These are phyloP conservation scores for Geranomyces variabilis DNA, from an alignment of 192 early-diverging fungal species.

Conservation along the genomic window DNA sequence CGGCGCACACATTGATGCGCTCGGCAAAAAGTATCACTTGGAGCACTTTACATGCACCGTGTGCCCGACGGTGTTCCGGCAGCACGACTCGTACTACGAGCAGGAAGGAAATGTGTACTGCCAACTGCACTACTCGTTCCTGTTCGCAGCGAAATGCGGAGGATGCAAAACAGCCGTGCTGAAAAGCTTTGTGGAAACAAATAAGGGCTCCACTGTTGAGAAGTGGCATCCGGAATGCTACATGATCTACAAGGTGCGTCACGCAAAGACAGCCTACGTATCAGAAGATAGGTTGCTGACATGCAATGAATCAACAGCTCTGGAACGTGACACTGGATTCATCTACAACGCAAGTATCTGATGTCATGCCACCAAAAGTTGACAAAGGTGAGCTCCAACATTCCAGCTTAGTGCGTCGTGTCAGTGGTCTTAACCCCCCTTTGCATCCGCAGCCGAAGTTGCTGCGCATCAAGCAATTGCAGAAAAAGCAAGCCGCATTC, in stretches of 20 bases:
- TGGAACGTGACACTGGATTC: slow-evolving; percentile 51
- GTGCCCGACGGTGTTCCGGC: slow-evolving; percentile 90
- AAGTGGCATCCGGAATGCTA: slow-evolving; percentile 99
- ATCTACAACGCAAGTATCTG: not conserved
- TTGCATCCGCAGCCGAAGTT: slow-evolving; percentile 45
- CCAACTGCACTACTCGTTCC: slow-evolving; percentile 89
- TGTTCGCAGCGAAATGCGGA: slow-evolving; percentile 91
- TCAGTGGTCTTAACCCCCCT: not conserved
- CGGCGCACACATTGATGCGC: slow-evolving; percentile 89
- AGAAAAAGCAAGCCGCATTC: slow-evolving; percentile 87
- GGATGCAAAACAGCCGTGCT: slow-evolving; percentile 94
- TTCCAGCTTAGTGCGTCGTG: not conserved
- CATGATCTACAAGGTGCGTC: slow-evolving; percentile 97
- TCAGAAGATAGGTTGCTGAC: not conserved
- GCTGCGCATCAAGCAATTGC: slow-evolving; percentile 71
- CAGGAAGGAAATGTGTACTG: slow-evolving; percentile 92
- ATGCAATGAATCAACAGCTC: slow-evolving; percentile 22
- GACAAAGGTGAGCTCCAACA: slow-evolving; percentile 22
- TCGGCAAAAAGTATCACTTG: slow-evolving; percentile 92
- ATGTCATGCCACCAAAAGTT: not conserved
- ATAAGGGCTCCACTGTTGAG: slow-evolving; percentile 65
- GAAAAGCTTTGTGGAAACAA: slow-evolving; percentile 96
- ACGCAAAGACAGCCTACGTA: too few species aligned
- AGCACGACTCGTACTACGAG: slow-evolving; percentile 96
- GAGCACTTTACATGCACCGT: slow-evolving; percentile 97